Percentiles rank a stretch among this genome's conserved stretches.
These are phyloP conservation scores for Daldinia loculata DNA, from an alignment of 495 filamentous ascomycete genomes.

Conservation along the genomic window DNA sequence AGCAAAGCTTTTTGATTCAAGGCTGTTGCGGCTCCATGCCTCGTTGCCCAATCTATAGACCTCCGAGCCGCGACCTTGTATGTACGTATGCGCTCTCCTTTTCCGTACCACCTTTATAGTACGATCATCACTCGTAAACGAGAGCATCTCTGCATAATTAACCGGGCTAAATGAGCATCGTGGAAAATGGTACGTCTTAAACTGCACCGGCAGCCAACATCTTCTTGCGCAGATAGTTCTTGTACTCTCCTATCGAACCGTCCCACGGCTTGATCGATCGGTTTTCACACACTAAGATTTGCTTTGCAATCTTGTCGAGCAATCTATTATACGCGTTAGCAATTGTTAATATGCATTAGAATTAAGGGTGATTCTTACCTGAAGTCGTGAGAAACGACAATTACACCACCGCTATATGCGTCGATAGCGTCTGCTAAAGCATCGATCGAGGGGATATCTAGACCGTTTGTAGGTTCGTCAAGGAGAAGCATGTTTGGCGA, in stretches of 20 bases:
- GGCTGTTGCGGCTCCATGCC: constrained; percentile 22
- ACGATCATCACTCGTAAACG: constrained; percentile 6
- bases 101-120: constrained; percentile 9
- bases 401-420: constrained; percentile 93
- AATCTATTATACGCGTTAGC: constrained; percentile 63
- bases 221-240: constrained; percentile 98
- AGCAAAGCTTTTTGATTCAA: constrained; percentile 30
- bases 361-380: constrained; percentile 64
- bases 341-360: not conserved
- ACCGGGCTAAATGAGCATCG: constrained; percentile 2
- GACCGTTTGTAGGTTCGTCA: constrained; percentile 98
- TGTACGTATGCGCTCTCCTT: constrained; percentile 16
- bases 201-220: constrained; percentile 75
- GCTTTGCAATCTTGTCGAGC: constrained; percentile 99
- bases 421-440: constrained; percentile 97
- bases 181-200: constrained; percentile 48
- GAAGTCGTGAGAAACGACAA: constrained; percentile 98
- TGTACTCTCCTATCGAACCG: constrained; percentile 90
- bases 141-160: not conserved
- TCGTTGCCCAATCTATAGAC: constrained; percentile 40
- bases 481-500: constrained; percentile 96
- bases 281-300: constrained; percentile 99
- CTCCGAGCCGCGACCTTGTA: constrained; percentile 26
- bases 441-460: constrained; percentile 99
- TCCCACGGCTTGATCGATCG: constrained; percentile 90